Conservation (phyloP, 352 stramenopile genomes). For the Blastocystis sp. region DNA sequence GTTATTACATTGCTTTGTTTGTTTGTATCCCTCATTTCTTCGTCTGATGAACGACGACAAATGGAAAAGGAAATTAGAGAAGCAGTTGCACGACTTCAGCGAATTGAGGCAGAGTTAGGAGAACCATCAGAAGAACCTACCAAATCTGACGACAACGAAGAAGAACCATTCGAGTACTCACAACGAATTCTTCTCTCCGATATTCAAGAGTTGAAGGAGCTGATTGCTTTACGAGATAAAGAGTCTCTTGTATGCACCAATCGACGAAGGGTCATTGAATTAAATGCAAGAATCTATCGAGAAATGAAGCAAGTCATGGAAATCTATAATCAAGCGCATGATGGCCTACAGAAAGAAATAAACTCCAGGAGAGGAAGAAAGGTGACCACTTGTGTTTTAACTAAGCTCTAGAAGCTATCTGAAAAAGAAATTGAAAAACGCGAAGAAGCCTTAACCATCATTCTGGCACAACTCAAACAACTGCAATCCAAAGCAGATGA, state of each 20-base stretch:
- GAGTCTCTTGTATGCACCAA: conserved; percentile 46
- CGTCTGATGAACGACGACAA: neutral
- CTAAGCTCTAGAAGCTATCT: neutral
- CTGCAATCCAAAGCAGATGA: neutral
- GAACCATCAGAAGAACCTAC: neutral
- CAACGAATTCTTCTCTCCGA: conserved; percentile 26
- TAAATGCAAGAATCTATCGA: conserved; percentile 15
- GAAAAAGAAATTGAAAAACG: conserved; percentile 15
- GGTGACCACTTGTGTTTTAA: neutral
- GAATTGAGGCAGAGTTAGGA: conserved; percentile 21
- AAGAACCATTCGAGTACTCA: conserved; percentile 1
- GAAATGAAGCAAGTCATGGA: conserved; percentile 16
- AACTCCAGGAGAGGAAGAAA: neutral
- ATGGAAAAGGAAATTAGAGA: conserved; percentile 47
- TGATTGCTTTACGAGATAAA: conserved; percentile 22
- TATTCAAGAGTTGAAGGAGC: conserved; percentile 30
- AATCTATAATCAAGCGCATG: neutral
- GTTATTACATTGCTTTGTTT: too few species aligned
- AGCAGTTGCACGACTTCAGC: neutral
- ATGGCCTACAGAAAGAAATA: neutral
- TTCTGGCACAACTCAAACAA: conserved; percentile 36
- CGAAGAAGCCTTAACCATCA: conserved; percentile 2
- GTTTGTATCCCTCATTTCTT: too few species aligned
- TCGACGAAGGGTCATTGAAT: conserved; percentile 10
- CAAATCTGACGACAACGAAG: neutral